A percentile compares a stretch with the other conserved stretches of the same genome.
phyloP scores from a whole-genome alignment of 1,284 basidiomycete species.

The Apiotrichum mycotoxinovorans region DNA sequence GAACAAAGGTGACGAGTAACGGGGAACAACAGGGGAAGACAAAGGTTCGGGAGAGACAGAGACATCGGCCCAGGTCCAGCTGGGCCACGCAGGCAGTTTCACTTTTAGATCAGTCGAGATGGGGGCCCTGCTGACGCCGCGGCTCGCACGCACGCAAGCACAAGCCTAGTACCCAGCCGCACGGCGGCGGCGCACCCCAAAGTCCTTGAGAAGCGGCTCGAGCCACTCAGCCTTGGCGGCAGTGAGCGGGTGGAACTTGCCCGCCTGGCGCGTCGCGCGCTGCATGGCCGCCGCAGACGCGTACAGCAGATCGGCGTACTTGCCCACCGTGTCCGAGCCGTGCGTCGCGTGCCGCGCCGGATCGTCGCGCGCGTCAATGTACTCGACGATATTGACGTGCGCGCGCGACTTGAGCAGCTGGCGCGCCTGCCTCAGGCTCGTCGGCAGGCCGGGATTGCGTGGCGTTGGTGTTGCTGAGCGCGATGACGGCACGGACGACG shows the following conservation, averaged over 20 bases:
- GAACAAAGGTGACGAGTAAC: no score
- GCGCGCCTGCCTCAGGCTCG: constrained; percentile 29
- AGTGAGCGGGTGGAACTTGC: constrained; percentile 21
- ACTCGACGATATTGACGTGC: constrained; percentile 42
- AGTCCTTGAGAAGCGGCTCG: constrained; percentile 39
- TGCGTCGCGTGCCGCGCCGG: background rate
- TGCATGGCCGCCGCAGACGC: constrained; percentile 22
- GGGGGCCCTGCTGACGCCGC: no score
- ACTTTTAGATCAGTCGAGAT: no score
- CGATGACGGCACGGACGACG: background rate
- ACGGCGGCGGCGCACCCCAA: constrained; percentile 19
- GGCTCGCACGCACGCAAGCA: no score
- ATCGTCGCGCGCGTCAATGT: constrained; percentile 30
- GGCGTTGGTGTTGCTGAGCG: constrained; percentile 12
- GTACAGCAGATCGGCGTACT: constrained; percentile 27
- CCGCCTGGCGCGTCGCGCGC: constrained; percentile 20
- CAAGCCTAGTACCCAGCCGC: background rate
- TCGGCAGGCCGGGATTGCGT: constrained; percentile 25
- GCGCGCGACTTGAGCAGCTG: constrained; percentile 30
- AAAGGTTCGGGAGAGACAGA: no score
- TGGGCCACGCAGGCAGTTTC: no score
- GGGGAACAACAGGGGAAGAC: no score
- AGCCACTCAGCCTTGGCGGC: constrained; percentile 38
- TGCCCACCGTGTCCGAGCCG: background rate
- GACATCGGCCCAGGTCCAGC: no score